Evolutionary conservation across 2,329 filamentous ascomycete genomes (phyloP).

Genomic region (Rhytidhysteron rufulum): DNA sequence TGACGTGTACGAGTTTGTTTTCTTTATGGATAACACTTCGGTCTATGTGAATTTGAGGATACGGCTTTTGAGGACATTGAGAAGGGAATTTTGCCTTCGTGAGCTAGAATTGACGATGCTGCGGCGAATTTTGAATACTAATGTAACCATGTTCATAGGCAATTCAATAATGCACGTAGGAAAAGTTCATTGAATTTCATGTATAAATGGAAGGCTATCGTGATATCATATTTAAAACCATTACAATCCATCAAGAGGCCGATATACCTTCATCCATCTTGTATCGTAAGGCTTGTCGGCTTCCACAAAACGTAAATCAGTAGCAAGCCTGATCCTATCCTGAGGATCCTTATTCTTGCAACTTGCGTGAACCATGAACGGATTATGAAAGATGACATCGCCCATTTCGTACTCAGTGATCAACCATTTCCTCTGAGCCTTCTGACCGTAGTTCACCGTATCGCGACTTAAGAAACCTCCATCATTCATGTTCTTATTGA

Average conservation of each 20-base stretch:
- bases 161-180: too few species aligned
- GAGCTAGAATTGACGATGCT: too few species aligned
- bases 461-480: slow-evolving; percentile 48
- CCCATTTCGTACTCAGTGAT: slow-evolving; percentile 50
- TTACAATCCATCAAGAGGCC: slow-evolving; percentile 30
- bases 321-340: slow-evolving; percentile 38
- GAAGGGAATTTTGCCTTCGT: too few species aligned
- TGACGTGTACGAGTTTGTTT: too few species aligned
- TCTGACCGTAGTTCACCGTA: slow-evolving; percentile 34
- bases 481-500: slow-evolving; percentile 54
- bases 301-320: slow-evolving; percentile 42
- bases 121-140: too few species aligned
- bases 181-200: too few species aligned
- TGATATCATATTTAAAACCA: too few species aligned
- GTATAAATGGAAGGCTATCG: too few species aligned
- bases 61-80: too few species aligned
- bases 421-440: slow-evolving; percentile 37
- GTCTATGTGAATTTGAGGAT: too few species aligned
- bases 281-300: slow-evolving; percentile 29
- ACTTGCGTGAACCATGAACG: slow-evolving; percentile 41
- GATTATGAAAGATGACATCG: slow-evolving; percentile 45
- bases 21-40: too few species aligned
- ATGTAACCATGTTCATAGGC: too few species aligned
- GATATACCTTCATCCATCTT: slow-evolving; percentile 37
- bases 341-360: slow-evolving; percentile 39